A percentile compares a stretch with the other conserved stretches of the same genome.
phyloP scores from a whole-genome alignment of 257 asterid genomes.

The Solanum tarijense region DNA sequence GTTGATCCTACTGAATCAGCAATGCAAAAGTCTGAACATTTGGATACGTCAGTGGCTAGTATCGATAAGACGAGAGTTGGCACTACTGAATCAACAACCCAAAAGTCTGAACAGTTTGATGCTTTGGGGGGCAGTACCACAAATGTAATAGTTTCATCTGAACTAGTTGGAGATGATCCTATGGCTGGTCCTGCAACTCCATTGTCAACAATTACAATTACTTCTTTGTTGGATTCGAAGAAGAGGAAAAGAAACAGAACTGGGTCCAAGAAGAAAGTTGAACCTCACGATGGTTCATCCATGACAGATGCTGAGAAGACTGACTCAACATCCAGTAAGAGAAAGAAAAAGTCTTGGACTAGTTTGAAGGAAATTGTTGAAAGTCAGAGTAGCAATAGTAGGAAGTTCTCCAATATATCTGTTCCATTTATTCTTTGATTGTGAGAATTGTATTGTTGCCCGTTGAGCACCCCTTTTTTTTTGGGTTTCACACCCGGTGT shows the following conservation, averaged over 20 bases:
- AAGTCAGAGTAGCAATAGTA: slow-evolving; percentile 21
- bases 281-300: slow-evolving; percentile 11
- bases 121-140: background rate
- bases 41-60: background rate
- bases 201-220: background rate
- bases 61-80: background rate
- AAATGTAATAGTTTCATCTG: slow-evolving; percentile 16
- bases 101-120: background rate
- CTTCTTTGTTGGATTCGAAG: slow-evolving; percentile 47
- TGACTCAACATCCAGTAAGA: slow-evolving; percentile 25
- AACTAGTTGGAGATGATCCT: slow-evolving; percentile 10
- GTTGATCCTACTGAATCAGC: background rate
- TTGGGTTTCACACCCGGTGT: no score
- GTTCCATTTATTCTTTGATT: slow-evolving; percentile 38
- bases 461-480: background rate
- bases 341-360: slow-evolving; percentile 60
- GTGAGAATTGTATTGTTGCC: background rate
- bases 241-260: slow-evolving; percentile 44
- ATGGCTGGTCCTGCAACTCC: slow-evolving; percentile 38
- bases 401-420: slow-evolving; percentile 18
- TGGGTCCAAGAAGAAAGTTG: slow-evolving; percentile 28
- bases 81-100: background rate
- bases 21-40: background rate
- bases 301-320: slow-evolving; percentile 16
- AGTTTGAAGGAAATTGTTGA: slow-evolving; percentile 60